Base-by-base conservation (phyloP, 2,329 filamentous ascomycete species). In the Orbilia javanica region DNA sequence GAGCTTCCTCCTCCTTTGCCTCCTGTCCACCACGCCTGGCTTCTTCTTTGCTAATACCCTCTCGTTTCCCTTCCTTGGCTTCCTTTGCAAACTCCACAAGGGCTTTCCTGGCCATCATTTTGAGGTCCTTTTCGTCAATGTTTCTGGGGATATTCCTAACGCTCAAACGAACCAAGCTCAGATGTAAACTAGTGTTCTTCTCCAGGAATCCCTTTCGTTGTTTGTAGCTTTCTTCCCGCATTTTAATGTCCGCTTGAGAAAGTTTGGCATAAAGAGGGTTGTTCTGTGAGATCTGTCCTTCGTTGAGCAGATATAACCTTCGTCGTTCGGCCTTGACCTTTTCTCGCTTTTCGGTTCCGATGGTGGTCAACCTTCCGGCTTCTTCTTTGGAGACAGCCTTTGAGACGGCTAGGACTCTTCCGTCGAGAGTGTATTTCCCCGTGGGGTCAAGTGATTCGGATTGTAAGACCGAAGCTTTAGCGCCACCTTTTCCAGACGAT, bases 71-170 rank as follows among this genome's bases (percentile, higher is more conserved):
- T 29, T 87, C 88, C 83, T 94, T 97, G 80, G 95, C 93, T 82
- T 99, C 96, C 79, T 88, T 92, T 46, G 96, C 94, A 82, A 99
- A 99, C 0, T 93, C 94, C 60, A 98, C 96, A 11, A 97, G 89
- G n/a, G 93, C 96, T 84, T 96, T 89, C 80, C 96, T 90, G 10
- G 96, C 96, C 53, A 99, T 88, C 48, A 93, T 91, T 84, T 99
- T 99, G 63, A 99, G 88, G 67, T 93, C 92, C 84, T 97, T 98
- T 25, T 93, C 92, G 25, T 88, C 91, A 80, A 97, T 87, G 82
- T 91, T 90, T 79, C 92, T 90, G 1, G 96, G 96, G 4, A 99
- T 88, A 83, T 99, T 99, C 81, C 96, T 93, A 70, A 99, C 86
- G 0, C 95, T 95, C 34, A 99, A 89, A 82, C 96, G 92, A 6